Base-by-base conservation (phyloP, 495 filamentous ascomycete genomes). In the Chaetomium tenue region DNA sequence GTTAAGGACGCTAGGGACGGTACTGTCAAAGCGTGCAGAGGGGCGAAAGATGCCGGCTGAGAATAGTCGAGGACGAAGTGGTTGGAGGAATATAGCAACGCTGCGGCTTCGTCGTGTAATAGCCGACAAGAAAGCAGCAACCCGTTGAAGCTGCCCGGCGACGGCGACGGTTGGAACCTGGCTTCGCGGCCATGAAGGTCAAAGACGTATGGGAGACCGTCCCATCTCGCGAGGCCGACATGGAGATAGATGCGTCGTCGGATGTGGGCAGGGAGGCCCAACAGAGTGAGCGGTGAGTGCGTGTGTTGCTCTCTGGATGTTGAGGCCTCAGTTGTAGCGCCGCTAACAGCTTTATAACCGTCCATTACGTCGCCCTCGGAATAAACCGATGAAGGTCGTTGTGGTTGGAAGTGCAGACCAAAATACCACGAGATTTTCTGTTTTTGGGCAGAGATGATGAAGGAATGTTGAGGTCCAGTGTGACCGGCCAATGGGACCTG, bases 61-160 rank as follows among this genome's bases (percentile, higher is more conserved):
- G 40, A 22, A 40, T 65, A 65, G 6, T 13, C 23, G 25, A 65
- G 13, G 30, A 65, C 25, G 48, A 65, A 65, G 0, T n/a, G 50
- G 44, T 61, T 57, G 42, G 64, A 16, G 2, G 64, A 66, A 30
- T 58, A 66, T 0, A 66, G 30, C 3, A 66, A 9, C 0, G 58
- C 64, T 12, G 52, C 39, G 13, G 64, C 58, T 33, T 66, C 64
- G 26, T 4, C 42, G 52, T 66, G 37, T 4, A 66, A n/a, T 39
- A 42, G 16, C 22, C 64, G 64, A 40, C 64, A 66, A 20, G 37
- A 66, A 0, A 58, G 48, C 39, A 66, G 37, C 16, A 66, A 18
- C n/a, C 64, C 64, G 42, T 16, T 9, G n/a, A 30, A 55, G 7
- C 2, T 28, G 48, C n/a, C n/a, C n/a, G n/a, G n/a, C n/a, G 22